A percentile compares a stretch with the other conserved stretches of the same genome.
Evolutionary conservation across 2,329 filamentous ascomycete species (phyloP).

Genomic region (Botrytis byssoidea): DNA sequence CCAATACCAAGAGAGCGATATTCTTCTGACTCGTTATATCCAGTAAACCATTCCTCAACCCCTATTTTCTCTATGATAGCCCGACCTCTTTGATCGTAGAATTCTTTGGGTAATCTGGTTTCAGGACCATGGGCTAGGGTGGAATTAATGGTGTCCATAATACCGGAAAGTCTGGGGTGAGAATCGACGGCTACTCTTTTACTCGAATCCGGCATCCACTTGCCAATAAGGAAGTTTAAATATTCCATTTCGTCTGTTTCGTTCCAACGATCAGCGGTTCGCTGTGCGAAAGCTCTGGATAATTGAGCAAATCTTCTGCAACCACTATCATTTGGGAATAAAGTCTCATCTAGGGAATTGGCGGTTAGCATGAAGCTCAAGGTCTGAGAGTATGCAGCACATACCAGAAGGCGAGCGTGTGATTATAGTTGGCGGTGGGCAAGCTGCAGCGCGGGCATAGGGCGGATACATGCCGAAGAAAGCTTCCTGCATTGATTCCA

Average conservation of each 20-base stretch:
- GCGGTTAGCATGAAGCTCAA: constrained; percentile 1
- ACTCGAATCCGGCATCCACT: constrained; percentile 76
- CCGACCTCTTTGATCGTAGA: constrained; percentile 75
- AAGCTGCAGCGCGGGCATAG: constrained; percentile 47
- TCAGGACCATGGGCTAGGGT: constrained; percentile 79
- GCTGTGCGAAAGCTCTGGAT: constrained; percentile 67
- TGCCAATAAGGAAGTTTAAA: constrained; percentile 71
- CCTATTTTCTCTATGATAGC: constrained; percentile 69
- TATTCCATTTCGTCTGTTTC: constrained; percentile 78
- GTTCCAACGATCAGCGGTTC: constrained; percentile 73
- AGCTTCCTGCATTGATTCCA: constrained; percentile 74
- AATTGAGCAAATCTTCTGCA: constrained; percentile 72
- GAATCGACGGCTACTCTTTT: constrained; percentile 77
- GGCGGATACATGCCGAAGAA: constrained; percentile 73
- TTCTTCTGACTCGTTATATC: constrained; percentile 79
- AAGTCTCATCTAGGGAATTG: constrained; percentile 60
- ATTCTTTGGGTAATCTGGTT: constrained; percentile 77
- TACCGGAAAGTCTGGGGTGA: constrained; percentile 78
- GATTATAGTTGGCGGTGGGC: constrained; percentile 64
- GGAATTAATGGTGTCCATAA: constrained; percentile 92
- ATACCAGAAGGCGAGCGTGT: constrained; percentile 52
- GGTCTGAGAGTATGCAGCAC: background rate
- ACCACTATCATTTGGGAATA: constrained; percentile 74
- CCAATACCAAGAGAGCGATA: constrained; percentile 91
- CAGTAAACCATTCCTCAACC: constrained; percentile 90